Evolutionary conservation across 192 early-diverging fungal species (phyloP), one percentile per base, ranked within the genome.

Genomic region (Umbelopsis vinacea): DNA sequence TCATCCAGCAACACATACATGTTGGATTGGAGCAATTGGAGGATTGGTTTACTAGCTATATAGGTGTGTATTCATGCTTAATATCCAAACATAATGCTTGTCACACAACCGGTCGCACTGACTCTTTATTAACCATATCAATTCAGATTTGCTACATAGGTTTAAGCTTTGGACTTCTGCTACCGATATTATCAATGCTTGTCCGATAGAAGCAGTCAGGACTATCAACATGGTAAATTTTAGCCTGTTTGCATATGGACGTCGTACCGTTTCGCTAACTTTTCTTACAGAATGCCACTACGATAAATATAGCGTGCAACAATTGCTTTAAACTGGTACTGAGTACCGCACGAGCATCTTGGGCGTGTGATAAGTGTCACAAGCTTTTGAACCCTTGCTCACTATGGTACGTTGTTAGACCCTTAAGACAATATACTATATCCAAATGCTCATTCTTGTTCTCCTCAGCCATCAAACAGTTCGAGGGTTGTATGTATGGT

Each of bases 401-500:
- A 0, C 76, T 90, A 24, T 95, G 91, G 90, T 92, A 83, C 46
- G 72, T 40, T 23, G 40, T 23, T 33, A 19, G 17, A 47, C 21
- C 0, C 19, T 8, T 29, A 12, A 48, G 33, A 46, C 35, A 33
- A 1, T 6, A 55, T 21, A 19, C 37, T 40, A 47, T 5, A 12
- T 35, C 22, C 46, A 55, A 40, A 22, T 45, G 22, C 17, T 24
- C 43, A 35, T 63, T 50, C 77, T 17, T 53, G 29, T 45, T 6
- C 33, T 23, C 11, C 22, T 68, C 73, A 92, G 93, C 66, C 92
- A 91, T 72, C 81, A 87, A 76, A 87, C 88, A 6, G 91, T 92
- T 5, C 84, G 84, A 63, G 91, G 93, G 0, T 79, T 88, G 35
- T 94, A 90, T 77, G 80, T 86, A 6, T 95, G 92, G 92, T 94